Base-by-base conservation (phyloP, 371 early-diverging fungal genomes). In the Mucor ambiguus region DNA sequence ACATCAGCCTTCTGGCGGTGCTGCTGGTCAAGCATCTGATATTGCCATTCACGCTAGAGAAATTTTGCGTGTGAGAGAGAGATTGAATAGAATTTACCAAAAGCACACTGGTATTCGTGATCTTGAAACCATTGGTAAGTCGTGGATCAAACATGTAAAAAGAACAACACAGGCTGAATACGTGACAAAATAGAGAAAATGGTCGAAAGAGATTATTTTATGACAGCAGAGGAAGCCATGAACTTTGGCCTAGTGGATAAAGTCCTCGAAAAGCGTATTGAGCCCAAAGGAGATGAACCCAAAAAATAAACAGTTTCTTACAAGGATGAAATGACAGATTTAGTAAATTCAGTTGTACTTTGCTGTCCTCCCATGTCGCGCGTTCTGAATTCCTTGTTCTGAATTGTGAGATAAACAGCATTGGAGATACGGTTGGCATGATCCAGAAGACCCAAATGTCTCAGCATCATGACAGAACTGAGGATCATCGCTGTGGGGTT, bases 1-100 rank as follows among this genome's bases (percentile, higher is more conserved):
- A 66, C 99, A 98, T 71, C 99, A 98, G 75, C 97, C 98, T 6
- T 92, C 91, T 56, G 99, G 99, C 20, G 98, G 99, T 18, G 96
- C 97, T n/a, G 80, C 86, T 46, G 98, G 99, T 10, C 99, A 97
- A 78, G 99, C 99, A 4, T 90, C 93, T 48, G 99, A 98, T 73
- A 97, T 98, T 72, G 97, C 94, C 11, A 98, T 98, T 64, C 98
- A 97, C 69, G 98, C 98, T 5, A 82, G 93, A 20, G 98, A 98
- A 81, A 98, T 98, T 58, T 80, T 98, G 46, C 87, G 93, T 35
- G 89, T 93, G 0, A 84, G 97, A n/a, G 91, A 92, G 71, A 80
- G 92, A 12, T 77, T 98, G 37, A 98, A 98, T 73, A 68, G 84
- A 38, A 89, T 98, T 29, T 97, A 96, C 69, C 87, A 88, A 59